Percentiles rank a stretch among this genome's conserved stretches.
Conservation (phyloP, 2,329 filamentous ascomycete genomes). For the Aspergillus ochraceoroseus region DNA sequence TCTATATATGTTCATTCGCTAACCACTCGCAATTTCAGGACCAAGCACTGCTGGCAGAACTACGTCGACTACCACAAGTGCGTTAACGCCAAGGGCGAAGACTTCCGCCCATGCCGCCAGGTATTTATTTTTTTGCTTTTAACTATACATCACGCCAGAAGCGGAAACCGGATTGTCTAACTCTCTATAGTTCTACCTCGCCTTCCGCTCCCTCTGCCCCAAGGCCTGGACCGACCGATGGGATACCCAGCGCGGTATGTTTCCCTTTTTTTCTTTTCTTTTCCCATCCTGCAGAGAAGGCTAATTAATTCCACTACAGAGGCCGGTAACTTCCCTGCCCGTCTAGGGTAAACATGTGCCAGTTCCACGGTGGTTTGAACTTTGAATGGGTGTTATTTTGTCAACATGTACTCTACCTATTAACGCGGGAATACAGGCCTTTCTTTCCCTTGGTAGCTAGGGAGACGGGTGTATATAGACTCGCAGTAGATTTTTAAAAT, state of each 20-base stretch:
- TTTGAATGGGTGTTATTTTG: slow-evolving; percentile 25
- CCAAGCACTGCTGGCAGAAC: slow-evolving; percentile 99
- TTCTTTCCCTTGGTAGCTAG: slow-evolving; percentile 19
- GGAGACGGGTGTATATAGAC: slow-evolving; percentile 33
- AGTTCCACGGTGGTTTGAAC: slow-evolving; percentile 27
- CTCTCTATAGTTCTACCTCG: slow-evolving; percentile 74
- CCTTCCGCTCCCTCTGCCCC: slow-evolving; percentile 96
- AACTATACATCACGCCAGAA: not conserved
- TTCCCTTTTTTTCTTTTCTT: not conserved
- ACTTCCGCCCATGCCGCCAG: slow-evolving; percentile 95
- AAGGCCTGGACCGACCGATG: slow-evolving; percentile 89
- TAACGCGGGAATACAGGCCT: slow-evolving; percentile 28
- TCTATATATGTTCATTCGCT: not conserved
- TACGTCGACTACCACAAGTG: slow-evolving; percentile 99
- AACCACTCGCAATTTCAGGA: slow-evolving; percentile 40
- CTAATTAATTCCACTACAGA: slow-evolving; percentile 37
- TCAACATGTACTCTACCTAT: slow-evolving; percentile 41
- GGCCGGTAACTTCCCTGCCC: slow-evolving; percentile 53
- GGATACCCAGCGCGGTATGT: slow-evolving; percentile 93
- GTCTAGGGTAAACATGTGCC: slow-evolving; percentile 41
- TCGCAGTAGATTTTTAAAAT: slow-evolving; percentile 23
- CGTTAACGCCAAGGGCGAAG: slow-evolving; percentile 95
- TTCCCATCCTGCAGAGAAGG: slow-evolving; percentile 5
- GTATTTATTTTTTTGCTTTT: slow-evolving; percentile 47
- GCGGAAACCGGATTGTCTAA: not conserved